Evolutionary conservation across 192 early-diverging fungal species (phyloP).

Genomic region (Rhizophlyctis rosea): DNA sequence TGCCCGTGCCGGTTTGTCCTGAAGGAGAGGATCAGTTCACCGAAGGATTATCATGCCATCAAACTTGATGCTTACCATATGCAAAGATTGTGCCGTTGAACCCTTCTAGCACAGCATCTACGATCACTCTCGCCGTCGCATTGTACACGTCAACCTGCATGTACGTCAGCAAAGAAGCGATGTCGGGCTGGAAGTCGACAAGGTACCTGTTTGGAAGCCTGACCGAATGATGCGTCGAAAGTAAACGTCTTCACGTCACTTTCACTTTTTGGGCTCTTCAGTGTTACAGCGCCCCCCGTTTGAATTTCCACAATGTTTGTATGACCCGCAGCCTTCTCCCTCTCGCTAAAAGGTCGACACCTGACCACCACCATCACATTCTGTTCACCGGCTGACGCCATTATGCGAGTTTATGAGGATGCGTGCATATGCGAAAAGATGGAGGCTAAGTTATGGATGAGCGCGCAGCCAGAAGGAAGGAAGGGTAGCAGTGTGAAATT

Average conservation of each 20-base stretch:
- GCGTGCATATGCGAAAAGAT: no score
- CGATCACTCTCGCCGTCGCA: slow-evolving; percentile 51
- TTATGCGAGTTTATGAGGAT: no score
- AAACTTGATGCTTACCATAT: slow-evolving; percentile 41
- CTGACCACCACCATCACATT: slow-evolving; percentile 51
- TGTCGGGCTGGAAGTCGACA: background rate
- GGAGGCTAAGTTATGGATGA: no score
- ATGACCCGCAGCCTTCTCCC: slow-evolving; percentile 49
- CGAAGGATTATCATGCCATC: background rate
- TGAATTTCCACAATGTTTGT: slow-evolving; percentile 43
- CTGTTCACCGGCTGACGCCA: slow-evolving; percentile 8
- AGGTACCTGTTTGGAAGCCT: slow-evolving; percentile 44
- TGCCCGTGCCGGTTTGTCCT: slow-evolving; percentile 56
- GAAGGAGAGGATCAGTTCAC: background rate
- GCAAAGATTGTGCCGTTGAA: slow-evolving; percentile 67
- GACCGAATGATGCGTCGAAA: slow-evolving; percentile 60
- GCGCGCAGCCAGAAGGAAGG: no score
- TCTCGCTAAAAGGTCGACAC: slow-evolving; percentile 59
- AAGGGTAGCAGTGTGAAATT: no score
- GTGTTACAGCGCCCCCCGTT: slow-evolving; percentile 33
- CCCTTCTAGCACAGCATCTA: slow-evolving; percentile 55
- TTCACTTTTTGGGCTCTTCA: slow-evolving; percentile 46
- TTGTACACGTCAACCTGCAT: slow-evolving; percentile 60
- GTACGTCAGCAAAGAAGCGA: background rate
- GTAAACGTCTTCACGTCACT: slow-evolving; percentile 56